Conservation (phyloP, 1,284 basidiomycete species). For the Meripilus lineatus region DNA sequence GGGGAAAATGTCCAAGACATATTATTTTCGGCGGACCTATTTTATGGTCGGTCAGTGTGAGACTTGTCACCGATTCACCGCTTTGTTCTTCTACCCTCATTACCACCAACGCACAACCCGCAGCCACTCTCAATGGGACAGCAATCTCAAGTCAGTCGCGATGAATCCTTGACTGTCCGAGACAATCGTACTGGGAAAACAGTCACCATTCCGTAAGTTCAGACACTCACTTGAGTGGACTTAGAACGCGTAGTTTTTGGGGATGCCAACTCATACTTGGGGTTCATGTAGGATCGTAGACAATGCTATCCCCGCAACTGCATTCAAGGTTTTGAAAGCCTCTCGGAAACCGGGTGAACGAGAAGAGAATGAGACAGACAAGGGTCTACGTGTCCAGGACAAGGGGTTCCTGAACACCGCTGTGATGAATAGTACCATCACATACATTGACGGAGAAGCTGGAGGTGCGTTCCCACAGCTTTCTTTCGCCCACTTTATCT, state of each 20-base stretch:
- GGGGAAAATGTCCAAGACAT: no score
- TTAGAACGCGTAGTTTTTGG: constrained; percentile 3
- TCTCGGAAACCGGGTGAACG: constrained; percentile 52
- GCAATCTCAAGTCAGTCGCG: constrained; percentile 29
- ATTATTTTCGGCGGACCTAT: no score
- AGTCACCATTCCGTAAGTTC: constrained; percentile 67
- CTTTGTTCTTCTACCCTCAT: background rate
- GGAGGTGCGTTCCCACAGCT: constrained; percentile 44
- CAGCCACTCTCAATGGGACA: constrained; percentile 38
- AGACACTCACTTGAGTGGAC: constrained; percentile 7
- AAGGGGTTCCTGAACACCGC: constrained; percentile 85
- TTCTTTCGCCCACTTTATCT: background rate
- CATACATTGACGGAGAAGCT: constrained; percentile 84
- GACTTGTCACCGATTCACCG: background rate
- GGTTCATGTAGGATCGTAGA: constrained; percentile 69
- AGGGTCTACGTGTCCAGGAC: constrained; percentile 73
- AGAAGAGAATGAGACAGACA: constrained; percentile 79
- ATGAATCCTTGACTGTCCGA: constrained; percentile 54
- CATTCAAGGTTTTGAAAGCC: constrained; percentile 74
- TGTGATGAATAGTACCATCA: constrained; percentile 76
- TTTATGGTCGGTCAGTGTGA: no score
- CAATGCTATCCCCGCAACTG: constrained; percentile 74
- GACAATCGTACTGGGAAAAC: constrained; percentile 85
- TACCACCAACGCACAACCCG: background rate
- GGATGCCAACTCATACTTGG: background rate